Evolutionary conservation across 345 rosid species (phyloP), one percentile per base, ranked within the genome.

Genomic region (Eucalyptus grandis): DNA sequence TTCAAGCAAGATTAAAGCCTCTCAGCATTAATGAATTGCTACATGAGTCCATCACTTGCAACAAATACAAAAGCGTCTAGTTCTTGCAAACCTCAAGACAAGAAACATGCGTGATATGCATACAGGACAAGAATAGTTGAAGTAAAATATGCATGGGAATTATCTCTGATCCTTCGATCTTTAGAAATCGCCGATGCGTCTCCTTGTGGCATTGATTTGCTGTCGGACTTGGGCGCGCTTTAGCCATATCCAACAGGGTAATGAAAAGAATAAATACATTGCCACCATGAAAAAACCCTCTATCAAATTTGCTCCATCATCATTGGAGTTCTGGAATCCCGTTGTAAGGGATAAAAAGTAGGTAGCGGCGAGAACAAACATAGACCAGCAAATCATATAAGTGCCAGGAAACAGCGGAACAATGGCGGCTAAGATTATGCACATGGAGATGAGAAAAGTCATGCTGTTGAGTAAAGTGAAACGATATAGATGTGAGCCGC

Each of bases 181-280:
- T 54, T 1, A 2, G 58, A 54, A 54, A 0, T 19, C 0, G 58
- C 58, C 5, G 5, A 54, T 9, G 58, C 26, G 58, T 54, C 26
- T 54, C 5, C 0, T 19, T 54, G 2, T 0, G 26, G 1, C 1
- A 19, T 21, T 19, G 26, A 54, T 19, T 21, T 51, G 0, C 3
- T 0, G 58, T 8, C 0, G 58, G 11, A 54, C 9, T 3, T 0
- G 2, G 5, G 26, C 2, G 2, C 8, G 21, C 54, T 0, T 51
- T 3, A 16, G 1, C 21, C 54, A 16, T 0, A 16, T 51, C 21
- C 0, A 0, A 6, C 0, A 0, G 21, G 21, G 3, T 16, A 16
- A 16, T 6, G 0, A 4, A 51, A 51, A 51, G 54, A 51, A 0
- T 1, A 50, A 3, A 3, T 0, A 0, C 54, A 51, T 51, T 51